Conservation (phyloP, 192 early-diverging fungal genomes). For the Coemansia sp. region DNA sequence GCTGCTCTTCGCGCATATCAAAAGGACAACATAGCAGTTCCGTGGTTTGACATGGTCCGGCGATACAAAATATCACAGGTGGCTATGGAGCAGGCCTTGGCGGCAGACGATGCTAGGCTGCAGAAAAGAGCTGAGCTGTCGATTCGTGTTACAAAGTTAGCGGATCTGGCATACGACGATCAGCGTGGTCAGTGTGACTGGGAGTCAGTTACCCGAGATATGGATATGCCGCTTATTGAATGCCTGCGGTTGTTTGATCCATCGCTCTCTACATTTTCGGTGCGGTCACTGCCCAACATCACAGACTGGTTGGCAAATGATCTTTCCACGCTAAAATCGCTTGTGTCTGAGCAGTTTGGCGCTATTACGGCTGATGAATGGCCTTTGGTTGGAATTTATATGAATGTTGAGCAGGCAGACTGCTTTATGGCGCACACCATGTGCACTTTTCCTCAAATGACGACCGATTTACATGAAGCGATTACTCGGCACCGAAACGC, state of each 20-base stretch:
- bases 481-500: not conserved
- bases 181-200: not conserved
- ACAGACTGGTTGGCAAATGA: not conserved
- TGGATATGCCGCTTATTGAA: conserved; percentile 1
- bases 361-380: not conserved
- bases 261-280: not conserved
- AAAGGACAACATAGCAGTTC: not conserved
- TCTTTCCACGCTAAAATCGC: not conserved
- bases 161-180: not conserved
- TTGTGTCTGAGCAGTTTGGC: not conserved
- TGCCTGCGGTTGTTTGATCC: not conserved
- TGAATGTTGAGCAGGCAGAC: not conserved
- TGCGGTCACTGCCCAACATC: not conserved
- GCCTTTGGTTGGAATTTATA: not conserved
- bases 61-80: not conserved
- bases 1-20: not conserved
- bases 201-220: not conserved
- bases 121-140: not conserved
- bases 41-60: not conserved
- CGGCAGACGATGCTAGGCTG: not conserved
- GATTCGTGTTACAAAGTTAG: not conserved
- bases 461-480: not conserved
- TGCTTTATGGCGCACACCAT: not conserved
- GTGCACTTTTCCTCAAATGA: not conserved
- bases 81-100: not conserved